Evolutionary conservation across 371 early-diverging fungal genomes (phyloP), one percentile per base, ranked within the genome.

Genomic region (Umbelopsis sp.): DNA sequence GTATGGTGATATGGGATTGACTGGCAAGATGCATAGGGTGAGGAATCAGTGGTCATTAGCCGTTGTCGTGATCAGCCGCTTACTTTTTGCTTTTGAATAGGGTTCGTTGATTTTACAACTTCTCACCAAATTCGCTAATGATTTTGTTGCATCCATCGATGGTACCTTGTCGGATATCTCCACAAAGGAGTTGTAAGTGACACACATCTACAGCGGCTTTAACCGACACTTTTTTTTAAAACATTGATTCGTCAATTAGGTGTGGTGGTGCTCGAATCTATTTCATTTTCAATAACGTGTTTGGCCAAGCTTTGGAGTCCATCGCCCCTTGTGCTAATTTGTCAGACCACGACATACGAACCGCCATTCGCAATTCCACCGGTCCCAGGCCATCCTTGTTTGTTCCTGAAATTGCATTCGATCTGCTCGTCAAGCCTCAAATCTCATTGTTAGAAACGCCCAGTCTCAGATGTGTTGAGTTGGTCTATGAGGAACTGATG

Each of bases 341-440:
- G 62, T 84, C 90, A 8, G 89, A 90, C 66, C 86, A 87, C 66
- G 94, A 97, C 71, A 96, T 97, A 71, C 91, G 95, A 66, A 93
- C 92, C 0, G 93, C 95, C 16, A 92, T 97, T 57, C 91, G 96
- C 64, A 96, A 97, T 79, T 93, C 95, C 4, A 93, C 92, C 4
- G 97, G 95, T 16, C 95, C 95, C 18, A 83, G 94, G 5, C 90
- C 94, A 10, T 91, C 92, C 8, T 82, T 96, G 29, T 94, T 96
- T 86, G 94, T 97, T 16, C 93, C 94, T 8, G 96, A 97, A 75
- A 80, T 90, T 62, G 94, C 96, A 0, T 97, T 97, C 86, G 94
- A 96, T 74, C 80, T 94, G 45, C 73, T 95, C 53, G 94, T 96
- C 48, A 91, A 93, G 72, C 92, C 92, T 37, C 94, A 94, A 76